Evolutionary conservation across 2,329 filamentous ascomycete genomes (phyloP).

Genomic region (Apiospora saccharicola): DNA sequence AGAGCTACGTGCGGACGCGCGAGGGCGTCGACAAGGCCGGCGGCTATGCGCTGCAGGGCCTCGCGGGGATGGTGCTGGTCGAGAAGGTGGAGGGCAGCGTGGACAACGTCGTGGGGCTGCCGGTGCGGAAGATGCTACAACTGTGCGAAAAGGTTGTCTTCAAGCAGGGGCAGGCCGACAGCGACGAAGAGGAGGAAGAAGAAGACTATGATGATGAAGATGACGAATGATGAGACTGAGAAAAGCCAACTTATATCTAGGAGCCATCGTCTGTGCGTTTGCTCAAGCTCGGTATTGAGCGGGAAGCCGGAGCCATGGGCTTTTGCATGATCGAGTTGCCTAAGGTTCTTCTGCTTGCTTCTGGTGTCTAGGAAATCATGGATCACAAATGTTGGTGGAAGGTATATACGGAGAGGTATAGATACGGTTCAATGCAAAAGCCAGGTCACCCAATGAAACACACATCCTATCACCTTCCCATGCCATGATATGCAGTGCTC

Average conservation of each 20-base stretch:
- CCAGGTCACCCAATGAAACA: not conserved
- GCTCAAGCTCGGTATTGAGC: not conserved
- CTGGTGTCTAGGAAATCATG: not conserved
- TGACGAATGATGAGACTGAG: not conserved
- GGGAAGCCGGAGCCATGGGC: not conserved
- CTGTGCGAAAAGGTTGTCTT: slow-evolving; percentile 90
- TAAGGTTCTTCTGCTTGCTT: not conserved
- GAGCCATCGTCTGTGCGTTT: not conserved
- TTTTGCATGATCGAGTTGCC: no score
- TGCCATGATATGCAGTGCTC: not conserved
- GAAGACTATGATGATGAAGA: not conserved
- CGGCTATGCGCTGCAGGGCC: slow-evolving; percentile 91
- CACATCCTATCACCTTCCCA: not conserved
- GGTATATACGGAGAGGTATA: not conserved
- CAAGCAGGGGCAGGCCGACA: slow-evolving; percentile 72
- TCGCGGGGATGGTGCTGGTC: slow-evolving; percentile 85
- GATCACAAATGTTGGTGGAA: not conserved
- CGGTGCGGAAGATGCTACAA: slow-evolving; percentile 77
- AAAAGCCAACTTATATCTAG: not conserved
- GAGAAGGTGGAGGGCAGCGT: slow-evolving; percentile 88
- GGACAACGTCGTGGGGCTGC: slow-evolving; percentile 94
- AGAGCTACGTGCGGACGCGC: slow-evolving; percentile 79
- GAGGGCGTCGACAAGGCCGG: slow-evolving; percentile 97
- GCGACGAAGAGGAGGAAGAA: slow-evolving; percentile 54
- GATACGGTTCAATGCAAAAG: not conserved